Percentiles rank a stretch among this genome's conserved stretches.
phyloP scores from a whole-genome alignment of 1,284 basidiomycete species.

The Lignosus rhinocerotis region DNA sequence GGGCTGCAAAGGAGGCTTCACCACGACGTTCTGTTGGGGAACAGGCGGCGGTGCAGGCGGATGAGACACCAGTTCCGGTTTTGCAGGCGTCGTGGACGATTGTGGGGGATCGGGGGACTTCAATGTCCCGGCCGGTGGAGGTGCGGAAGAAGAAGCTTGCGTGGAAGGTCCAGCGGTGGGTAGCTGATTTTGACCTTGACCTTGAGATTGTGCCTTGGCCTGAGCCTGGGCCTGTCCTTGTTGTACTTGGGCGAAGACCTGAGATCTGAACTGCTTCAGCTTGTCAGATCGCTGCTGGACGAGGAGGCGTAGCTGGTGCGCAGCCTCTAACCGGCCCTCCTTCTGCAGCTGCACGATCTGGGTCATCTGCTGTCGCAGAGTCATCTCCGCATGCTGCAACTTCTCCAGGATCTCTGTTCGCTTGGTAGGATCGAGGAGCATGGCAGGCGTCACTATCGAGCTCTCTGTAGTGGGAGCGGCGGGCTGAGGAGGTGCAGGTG shows the following conservation, averaged over 20 bases:
- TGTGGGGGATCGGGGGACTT: not conserved
- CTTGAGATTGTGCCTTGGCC: constrained; percentile 1
- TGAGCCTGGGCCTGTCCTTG: constrained; percentile 4
- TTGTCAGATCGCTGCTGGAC: constrained; percentile 11
- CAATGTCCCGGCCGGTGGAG: not conserved
- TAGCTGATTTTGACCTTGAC: not conserved
- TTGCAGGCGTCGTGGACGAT: not conserved
- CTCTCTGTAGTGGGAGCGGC: not conserved
- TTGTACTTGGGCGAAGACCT: not conserved
- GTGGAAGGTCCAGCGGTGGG: not conserved
- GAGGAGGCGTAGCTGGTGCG: constrained; percentile 3
- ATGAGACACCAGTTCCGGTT: not conserved
- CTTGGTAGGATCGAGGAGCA: not conserved
- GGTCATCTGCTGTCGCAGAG: not conserved
- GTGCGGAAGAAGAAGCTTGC: not conserved
- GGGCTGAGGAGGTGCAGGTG: not conserved
- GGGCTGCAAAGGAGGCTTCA: constrained; percentile 5
- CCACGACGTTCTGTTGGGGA: not conserved
- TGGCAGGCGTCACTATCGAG: not conserved
- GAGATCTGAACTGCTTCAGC: constrained; percentile 8
- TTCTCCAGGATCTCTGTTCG: not conserved
- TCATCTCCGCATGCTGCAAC: not conserved
- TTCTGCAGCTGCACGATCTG: not conserved
- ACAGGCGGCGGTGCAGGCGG: not conserved
- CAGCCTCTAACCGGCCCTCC: constrained; percentile 8